These are phyloP conservation scores for Chalciporus pseudorubinellus DNA, from an alignment of 768 basidiomycete species.

Conservation along the genomic window DNA sequence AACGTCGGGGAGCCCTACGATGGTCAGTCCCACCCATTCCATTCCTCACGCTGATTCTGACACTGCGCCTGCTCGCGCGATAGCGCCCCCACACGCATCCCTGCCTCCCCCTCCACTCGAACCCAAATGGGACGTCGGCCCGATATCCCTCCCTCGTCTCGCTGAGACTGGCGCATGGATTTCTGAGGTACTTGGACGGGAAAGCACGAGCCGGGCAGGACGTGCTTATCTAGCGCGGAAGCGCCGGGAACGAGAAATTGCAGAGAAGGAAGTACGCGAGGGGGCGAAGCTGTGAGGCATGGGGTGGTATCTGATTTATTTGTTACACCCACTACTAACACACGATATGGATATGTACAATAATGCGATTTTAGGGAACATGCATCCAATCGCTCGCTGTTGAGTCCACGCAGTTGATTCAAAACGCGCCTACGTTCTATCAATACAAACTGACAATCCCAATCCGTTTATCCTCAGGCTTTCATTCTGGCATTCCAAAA, in stretches of 20 bases:
- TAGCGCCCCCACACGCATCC: neutral
- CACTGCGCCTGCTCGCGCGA: neutral
- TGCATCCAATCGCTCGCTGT: no score
- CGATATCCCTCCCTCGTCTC: slow-evolving; percentile 62
- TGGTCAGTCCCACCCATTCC: slow-evolving; percentile 10
- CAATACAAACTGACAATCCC: no score
- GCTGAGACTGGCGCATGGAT: slow-evolving; percentile 85
- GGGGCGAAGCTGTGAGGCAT: slow-evolving; percentile 7
- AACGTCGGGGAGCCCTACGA: slow-evolving; percentile 34
- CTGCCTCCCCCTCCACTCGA: neutral
- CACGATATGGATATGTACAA: no score
- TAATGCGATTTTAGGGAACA: no score
- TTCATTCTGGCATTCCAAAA: no score
- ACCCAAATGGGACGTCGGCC: slow-evolving; percentile 33
- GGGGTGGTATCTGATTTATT: no score
- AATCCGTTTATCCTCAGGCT: no score
- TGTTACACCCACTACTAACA: no score
- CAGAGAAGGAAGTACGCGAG: slow-evolving; percentile 11
- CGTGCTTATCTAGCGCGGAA: slow-evolving; percentile 61
- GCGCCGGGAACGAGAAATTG: slow-evolving; percentile 32
- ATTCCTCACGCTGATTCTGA: neutral
- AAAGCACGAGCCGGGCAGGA: slow-evolving; percentile 75
- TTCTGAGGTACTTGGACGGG: slow-evolving; percentile 58
- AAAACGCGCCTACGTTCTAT: no score
- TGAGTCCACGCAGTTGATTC: no score